Percentiles rank a stretch among this genome's conserved stretches.
Evolutionary conservation across 768 basidiomycete species (phyloP).

Genomic region (Auricularia cornea): DNA sequence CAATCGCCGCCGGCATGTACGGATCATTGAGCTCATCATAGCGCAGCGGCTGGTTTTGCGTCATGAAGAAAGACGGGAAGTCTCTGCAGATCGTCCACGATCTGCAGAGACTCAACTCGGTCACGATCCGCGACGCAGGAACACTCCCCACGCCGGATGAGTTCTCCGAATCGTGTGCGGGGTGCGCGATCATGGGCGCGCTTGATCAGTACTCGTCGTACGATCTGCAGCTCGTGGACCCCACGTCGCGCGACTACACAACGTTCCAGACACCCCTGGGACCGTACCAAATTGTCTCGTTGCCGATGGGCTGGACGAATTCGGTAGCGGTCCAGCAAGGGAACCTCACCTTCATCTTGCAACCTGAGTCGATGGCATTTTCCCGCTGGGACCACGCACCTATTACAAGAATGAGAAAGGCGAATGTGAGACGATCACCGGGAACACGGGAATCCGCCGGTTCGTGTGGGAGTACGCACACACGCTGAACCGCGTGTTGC

Average conservation of each 20-base stretch:
- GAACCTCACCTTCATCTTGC: constrained; percentile 9
- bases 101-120: constrained; percentile 17
- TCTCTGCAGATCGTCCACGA: constrained; percentile 15
- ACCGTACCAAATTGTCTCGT: neutral
- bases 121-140: constrained; percentile 13
- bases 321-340: constrained; percentile 8
- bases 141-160: constrained; percentile 12
- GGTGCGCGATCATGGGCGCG: constrained; percentile 5
- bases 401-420: constrained; percentile 5
- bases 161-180: constrained; percentile 14
- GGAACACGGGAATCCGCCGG: constrained; percentile 22
- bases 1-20: constrained; percentile 29
- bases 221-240: constrained; percentile 7
- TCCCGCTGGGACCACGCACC: constrained; percentile 11
- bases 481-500: constrained; percentile 17
- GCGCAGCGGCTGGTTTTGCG: constrained; percentile 30
- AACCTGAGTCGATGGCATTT: constrained; percentile 17
- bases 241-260: constrained; percentile 12
- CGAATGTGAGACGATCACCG: constrained; percentile 8
- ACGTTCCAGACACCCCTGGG: constrained; percentile 13
- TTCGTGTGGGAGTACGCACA: constrained; percentile 22
- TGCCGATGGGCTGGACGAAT: constrained; percentile 11
- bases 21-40: constrained; percentile 30
- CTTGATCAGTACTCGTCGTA: constrained; percentile 11
- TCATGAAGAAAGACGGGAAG: constrained; percentile 27